These are phyloP conservation scores for Aureobasidium sp. DNA, from an alignment of 2,329 filamentous ascomycete genomes.

Conservation along the genomic window DNA sequence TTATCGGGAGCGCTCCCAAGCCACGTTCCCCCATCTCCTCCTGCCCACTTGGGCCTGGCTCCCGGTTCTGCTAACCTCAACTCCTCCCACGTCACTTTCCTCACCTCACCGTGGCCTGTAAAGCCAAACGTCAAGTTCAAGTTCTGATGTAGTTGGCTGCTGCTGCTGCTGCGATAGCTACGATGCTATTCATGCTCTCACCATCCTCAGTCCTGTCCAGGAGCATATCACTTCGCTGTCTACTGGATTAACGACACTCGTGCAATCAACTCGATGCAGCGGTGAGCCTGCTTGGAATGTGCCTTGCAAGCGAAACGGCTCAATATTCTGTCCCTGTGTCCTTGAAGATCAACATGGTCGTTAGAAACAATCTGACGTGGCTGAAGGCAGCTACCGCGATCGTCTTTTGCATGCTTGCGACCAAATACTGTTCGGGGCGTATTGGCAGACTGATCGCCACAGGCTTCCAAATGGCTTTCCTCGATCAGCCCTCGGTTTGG, in stretches of 20 bases:
- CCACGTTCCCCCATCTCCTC: conserved; percentile 14
- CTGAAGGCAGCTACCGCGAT: neutral
- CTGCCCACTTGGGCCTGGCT: conserved; percentile 6
- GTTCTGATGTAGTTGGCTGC: neutral
- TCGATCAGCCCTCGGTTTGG: neutral
- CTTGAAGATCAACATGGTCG: neutral
- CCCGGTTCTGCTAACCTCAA: neutral
- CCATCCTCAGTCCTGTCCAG: neutral
- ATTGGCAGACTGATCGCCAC: conserved; percentile 1
- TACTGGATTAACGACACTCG: neutral
- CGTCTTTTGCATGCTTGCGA: neutral
- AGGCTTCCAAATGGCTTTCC: neutral
- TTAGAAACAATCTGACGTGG: neutral
- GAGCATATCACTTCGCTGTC: neutral
- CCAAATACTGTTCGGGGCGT: neutral
- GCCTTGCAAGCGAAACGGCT: neutral
- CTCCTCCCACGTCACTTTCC: conserved; percentile 2
- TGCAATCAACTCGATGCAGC: neutral
- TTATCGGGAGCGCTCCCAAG: conserved; percentile 9
- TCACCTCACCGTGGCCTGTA: neutral
- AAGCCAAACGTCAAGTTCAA: neutral
- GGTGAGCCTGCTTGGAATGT: neutral
- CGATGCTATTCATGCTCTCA: neutral
- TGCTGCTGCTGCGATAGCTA: neutral
- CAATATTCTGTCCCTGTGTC: neutral